These are phyloP conservation scores for Russula vinacea DNA, from an alignment of 768 basidiomycete species.

Conservation along the genomic window DNA sequence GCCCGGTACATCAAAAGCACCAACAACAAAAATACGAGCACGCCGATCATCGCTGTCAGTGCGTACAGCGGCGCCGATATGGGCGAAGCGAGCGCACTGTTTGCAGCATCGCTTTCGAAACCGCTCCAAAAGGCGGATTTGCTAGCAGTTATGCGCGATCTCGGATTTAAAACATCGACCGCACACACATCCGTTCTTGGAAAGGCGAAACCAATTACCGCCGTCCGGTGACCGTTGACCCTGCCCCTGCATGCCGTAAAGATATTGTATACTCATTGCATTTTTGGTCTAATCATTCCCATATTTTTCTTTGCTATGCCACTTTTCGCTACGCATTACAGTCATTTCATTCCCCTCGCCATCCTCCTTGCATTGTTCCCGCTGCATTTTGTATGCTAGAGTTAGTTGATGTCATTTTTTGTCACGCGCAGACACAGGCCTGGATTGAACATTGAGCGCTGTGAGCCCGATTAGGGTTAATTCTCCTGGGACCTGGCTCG, in stretches of 20 bases:
- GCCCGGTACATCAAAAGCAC: conserved; percentile 97
- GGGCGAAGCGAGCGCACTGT: conserved; percentile 62
- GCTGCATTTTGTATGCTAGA: conserved; percentile 28
- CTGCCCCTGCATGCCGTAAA: conserved; percentile 17
- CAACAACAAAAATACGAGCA: conserved; percentile 89
- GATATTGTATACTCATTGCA: conserved; percentile 10
- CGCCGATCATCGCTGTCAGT: conserved; percentile 90
- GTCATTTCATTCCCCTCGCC: conserved; percentile 7
- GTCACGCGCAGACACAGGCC: too few relatives aligned
- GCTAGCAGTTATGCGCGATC: conserved; percentile 70
- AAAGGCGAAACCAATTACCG: conserved; percentile 17
- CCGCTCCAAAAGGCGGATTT: conserved; percentile 87
- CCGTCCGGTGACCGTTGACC: conserved; percentile 18
- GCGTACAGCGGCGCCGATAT: conserved; percentile 76
- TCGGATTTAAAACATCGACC: conserved; percentile 87
- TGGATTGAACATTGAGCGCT: conserved; percentile 3
- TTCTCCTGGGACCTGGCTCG: not conserved
- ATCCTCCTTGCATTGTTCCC: conserved; percentile 18
- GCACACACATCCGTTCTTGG: conserved; percentile 44
- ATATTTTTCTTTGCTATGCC: conserved; percentile 20
- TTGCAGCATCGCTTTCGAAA: conserved; percentile 81
- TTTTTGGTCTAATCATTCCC: conserved; percentile 17
- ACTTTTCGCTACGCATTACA: conserved; percentile 14
- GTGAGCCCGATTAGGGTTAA: conserved; percentile 12
- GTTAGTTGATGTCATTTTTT: conserved; percentile 23